Base-by-base conservation (phyloP, 1,139 yeast species). In the Tardiomyces depauwii region DNA sequence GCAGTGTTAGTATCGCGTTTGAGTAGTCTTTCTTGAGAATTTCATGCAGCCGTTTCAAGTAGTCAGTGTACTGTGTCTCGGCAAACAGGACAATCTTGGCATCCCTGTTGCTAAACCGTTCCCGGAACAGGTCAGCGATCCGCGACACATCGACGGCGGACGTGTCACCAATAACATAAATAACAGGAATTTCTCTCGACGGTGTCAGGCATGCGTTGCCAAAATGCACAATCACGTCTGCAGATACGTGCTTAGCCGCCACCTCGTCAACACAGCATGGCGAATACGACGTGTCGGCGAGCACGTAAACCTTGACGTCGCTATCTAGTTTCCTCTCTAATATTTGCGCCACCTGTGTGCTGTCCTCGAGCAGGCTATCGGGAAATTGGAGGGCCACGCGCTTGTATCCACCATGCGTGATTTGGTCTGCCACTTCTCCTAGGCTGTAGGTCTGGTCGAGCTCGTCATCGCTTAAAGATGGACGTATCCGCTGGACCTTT, bases 231-330 rank as follows among this genome's bases (percentile, higher is more conserved):
- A 93, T 87, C 11, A 84, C 66, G 52, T 89, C 95, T 19, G 95
- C 91, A 7, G 70, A 62, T 12, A 91, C 95, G 64, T 91, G 99
- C 58, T 84, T 89, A 0, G 96, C 95, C 0, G 98, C 97, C 19
- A 91, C 95, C 59, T 88, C 96, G 62, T 91, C 99, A 14, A 91
- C 84, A 67, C 99, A 91, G 63, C 98, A 91, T 0, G 96, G 74
- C 21, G 96, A 86, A 57, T 91, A 93, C 0, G 96, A 87, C 0
- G 98, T 89, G 59, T 93, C 99, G 0, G 97, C 99, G 40, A 91
- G 67, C 14, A 71, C 55, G 53, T 55, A 58, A 42, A 64, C 59
- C 47, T 45, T 61, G 4, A 11, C 10, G 40, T 41, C 39, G 13
- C 27, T 33, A 10, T 44, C 47, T 23, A 56, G 52, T 19, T 57